These are phyloP conservation scores for Pulveroboletus sp. DNA, from an alignment of 768 basidiomycete genomes.

Conservation along the genomic window DNA sequence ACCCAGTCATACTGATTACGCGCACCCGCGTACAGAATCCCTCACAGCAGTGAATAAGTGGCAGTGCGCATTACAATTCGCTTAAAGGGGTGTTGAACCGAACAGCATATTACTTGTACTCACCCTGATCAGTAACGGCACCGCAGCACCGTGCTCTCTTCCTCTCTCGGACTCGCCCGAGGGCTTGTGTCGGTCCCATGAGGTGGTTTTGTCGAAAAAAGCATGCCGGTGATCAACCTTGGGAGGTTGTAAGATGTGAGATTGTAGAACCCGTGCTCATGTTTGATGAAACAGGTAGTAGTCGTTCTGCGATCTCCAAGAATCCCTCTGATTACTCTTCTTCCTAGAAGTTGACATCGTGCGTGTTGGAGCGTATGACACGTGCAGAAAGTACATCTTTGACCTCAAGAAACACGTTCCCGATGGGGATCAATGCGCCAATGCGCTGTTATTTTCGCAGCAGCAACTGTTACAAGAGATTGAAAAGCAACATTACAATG, in stretches of 20 bases:
- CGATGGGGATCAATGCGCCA: constrained; percentile 45
- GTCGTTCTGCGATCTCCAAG: constrained; percentile 9
- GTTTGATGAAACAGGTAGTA: constrained; percentile 61
- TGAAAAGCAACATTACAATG: constrained; percentile 55
- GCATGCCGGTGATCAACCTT: constrained; percentile 45
- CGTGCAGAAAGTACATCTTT: constrained; percentile 62
- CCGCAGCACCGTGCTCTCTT: constrained; percentile 11
- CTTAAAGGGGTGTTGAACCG: constrained; percentile 10
- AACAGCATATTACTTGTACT: constrained; percentile 11
- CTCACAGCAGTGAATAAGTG: constrained; percentile 9
- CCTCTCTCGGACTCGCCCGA: constrained; percentile 16
- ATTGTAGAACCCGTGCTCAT: constrained; percentile 62
- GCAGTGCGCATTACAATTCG: constrained; percentile 16
- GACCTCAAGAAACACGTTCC: constrained; percentile 48
- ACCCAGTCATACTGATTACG: constrained; percentile 9
- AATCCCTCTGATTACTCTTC: constrained; percentile 4
- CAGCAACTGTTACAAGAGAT: constrained; percentile 61
- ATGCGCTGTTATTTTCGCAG: constrained; percentile 60
- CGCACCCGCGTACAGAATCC: neutral
- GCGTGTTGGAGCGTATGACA: constrained; percentile 50
- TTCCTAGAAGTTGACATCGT: constrained; percentile 57
- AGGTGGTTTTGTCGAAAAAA: constrained; percentile 52
- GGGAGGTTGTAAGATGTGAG: constrained; percentile 76
- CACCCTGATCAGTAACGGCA: constrained; percentile 16
- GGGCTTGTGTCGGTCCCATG: constrained; percentile 20